Evolutionary conservation across 139 green algal genomes (phyloP).

Genomic region (Coccomyxa sp.): DNA sequence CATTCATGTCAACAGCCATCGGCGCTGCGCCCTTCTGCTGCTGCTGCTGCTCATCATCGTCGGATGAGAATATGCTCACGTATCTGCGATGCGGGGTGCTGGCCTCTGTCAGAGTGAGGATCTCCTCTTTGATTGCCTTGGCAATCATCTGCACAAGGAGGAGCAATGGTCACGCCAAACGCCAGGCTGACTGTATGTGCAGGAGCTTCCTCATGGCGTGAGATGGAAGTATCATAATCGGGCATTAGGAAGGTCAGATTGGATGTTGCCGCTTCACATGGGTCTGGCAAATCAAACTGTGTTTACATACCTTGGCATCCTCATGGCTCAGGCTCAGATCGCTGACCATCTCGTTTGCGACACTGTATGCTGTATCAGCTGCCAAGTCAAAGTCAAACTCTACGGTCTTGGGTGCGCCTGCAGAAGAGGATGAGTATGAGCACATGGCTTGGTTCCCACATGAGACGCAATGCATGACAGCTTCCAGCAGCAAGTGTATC

Average conservation of each 20-base stretch:
- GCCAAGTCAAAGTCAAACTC: conserved; percentile 91
- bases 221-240: not conserved
- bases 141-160: conserved; percentile 15
- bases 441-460: too few species aligned
- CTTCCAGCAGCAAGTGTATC: not conserved
- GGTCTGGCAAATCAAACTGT: not conserved
- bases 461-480: not conserved
- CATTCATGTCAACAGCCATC: too few species aligned
- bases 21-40: too few species aligned
- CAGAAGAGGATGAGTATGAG: not conserved
- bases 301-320: conserved; percentile 50
- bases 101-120: conserved; percentile 21
- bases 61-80: not conserved
- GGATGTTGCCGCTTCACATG: not conserved
- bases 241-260: too few species aligned
- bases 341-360: conserved; percentile 94
- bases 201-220: too few species aligned
- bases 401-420: conserved; percentile 74
- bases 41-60: not conserved
- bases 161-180: not conserved
- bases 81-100: not conserved
- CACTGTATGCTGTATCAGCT: conserved; percentile 77
- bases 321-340: conserved; percentile 74
- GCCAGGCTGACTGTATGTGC: too few species aligned
- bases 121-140: conserved; percentile 38